Percentiles rank a stretch among this genome's conserved stretches.
These are phyloP conservation scores for Russula sp. DNA, from an alignment of 768 basidiomycete species.

Conservation along the genomic window DNA sequence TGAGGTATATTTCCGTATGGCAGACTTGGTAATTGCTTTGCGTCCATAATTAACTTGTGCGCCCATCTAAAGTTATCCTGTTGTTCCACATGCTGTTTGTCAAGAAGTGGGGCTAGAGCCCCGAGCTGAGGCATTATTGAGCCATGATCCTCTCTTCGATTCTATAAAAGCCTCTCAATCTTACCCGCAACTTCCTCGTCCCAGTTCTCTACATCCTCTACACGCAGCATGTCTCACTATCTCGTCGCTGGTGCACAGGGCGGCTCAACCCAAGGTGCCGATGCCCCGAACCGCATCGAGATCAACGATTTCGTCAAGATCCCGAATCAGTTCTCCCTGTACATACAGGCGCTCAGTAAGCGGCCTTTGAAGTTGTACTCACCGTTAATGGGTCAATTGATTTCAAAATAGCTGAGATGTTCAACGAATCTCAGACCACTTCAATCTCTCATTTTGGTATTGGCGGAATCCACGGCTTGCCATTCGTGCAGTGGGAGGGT, in stretches of 20 bases:
- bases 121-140: neutral
- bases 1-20: neutral
- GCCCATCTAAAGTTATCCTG: neutral
- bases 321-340: slow-evolving; percentile 44
- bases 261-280: slow-evolving; percentile 8
- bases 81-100: neutral
- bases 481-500: slow-evolving; percentile 41
- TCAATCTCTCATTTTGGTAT: slow-evolving; percentile 41
- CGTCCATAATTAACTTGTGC: neutral
- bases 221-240: slow-evolving; percentile 14
- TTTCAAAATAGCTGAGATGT: slow-evolving; percentile 30
- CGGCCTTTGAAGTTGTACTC: neutral
- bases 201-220: neutral
- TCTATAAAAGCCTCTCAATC: slow-evolving; percentile 2
- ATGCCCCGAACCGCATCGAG: slow-evolving; percentile 20
- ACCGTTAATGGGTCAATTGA: neutral
- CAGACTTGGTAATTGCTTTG: neutral
- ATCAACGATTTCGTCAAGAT: slow-evolving; percentile 32
- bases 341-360: slow-evolving; percentile 46
- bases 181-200: neutral
- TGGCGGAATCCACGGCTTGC: slow-evolving; percentile 50
- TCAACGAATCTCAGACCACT: slow-evolving; percentile 29
- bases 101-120: neutral
- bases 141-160: neutral
- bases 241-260: slow-evolving; percentile 15